Base-by-base conservation (phyloP, 768 basidiomycete genomes). In the Tricholomella constricta region DNA sequence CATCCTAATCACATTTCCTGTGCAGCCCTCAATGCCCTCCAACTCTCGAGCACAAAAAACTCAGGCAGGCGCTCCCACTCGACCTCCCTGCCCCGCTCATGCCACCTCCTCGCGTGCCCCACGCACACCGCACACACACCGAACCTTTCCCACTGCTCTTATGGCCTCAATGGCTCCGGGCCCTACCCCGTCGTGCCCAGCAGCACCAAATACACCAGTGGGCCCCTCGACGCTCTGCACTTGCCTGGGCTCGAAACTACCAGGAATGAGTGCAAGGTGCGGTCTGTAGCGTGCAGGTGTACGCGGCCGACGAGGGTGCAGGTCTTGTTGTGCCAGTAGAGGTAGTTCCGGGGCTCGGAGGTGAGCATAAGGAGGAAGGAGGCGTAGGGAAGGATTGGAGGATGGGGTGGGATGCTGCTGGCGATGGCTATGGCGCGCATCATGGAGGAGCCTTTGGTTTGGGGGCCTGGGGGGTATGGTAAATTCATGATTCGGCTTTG, bases 301-400 rank as follows among this genome's bases (percentile, higher is more conserved):
- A 77, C 73, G 35, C 75, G 64, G 6, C 75, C 78, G 4, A 75
- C 68, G 43, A 78, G 68, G 50, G 69, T 69, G 27, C 74, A 55
- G 3, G 71, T 66, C 49, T 77, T 77, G 22, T 71, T 66, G 36
- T 66, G 57, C 75, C 75, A 77, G 2, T 70, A 67, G 4, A 77
- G 69, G 45, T 77, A 65, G 3, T 75, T 68, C 11, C 68, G 64
- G 26, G 72, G 66, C 17, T 54, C 37, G 11, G 56, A 58, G 17
- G 76, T 71, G 11, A 74, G 73, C 9, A 78, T 76, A 31, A 80
- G 65, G 62, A 77, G 77, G 62, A 81, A 81, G 59, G 72, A 80
- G 0, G 76, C 73, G 56, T 78, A 79, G 0, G 80, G 81, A 2
- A 83, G 68, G 17, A 77, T 62, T 15, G 68, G 15, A 66, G 69